Evolutionary conservation across 805 yeast species (phyloP), one percentile per base, ranked within the genome.

Genomic region (Saccharomycopsis sp.): DNA sequence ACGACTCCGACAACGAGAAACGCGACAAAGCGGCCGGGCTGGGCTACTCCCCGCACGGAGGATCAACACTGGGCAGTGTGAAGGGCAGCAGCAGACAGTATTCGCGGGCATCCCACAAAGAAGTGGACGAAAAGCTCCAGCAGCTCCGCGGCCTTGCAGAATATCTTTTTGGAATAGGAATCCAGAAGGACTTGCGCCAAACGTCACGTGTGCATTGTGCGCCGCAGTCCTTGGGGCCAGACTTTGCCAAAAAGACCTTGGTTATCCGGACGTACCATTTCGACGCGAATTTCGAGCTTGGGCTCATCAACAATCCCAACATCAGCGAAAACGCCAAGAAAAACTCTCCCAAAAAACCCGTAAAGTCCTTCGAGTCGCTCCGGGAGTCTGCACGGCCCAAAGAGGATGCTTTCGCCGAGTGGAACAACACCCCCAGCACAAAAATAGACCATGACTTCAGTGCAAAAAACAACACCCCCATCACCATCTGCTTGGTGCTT

Each of bases 361-460:
- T 29, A 12, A 52, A 52, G 21, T 51, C 55, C 15, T 20, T 41
- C 3, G 50, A 50, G 34, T 34, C 50, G 21, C 21, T 18, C 34
- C 15, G 40, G 15, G 37, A 20, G 12, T 8, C 51, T 37, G 24
- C 2, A 40, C 21, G 7, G 2, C 18, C 16, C 40, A 44, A 23
- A 24, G 46, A 21, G 24, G 40, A 21, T 24, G 52, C 34, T 5
- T 44, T 44, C 16, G 48, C 21, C 21, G 52, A 54, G 34, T 60
- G 58, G 58, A 52, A 34, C 29, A 46, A 56, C 16, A 51, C 54
- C 18, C 62, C 62, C n/a, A 21, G 58, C 5, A 54, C 58, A 0
- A 60, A 60, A 57, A 60, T 60, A 21, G 62, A 60, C 24, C 51
- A 48, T 50, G 62, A 60, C 51, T 60, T 60, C 24, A 48, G 61